A percentile compares a stretch with the other conserved stretches of the same genome.
Evolutionary conservation across 495 filamentous ascomycete species (phyloP).

Genomic region (Aspergillus ostianus): DNA sequence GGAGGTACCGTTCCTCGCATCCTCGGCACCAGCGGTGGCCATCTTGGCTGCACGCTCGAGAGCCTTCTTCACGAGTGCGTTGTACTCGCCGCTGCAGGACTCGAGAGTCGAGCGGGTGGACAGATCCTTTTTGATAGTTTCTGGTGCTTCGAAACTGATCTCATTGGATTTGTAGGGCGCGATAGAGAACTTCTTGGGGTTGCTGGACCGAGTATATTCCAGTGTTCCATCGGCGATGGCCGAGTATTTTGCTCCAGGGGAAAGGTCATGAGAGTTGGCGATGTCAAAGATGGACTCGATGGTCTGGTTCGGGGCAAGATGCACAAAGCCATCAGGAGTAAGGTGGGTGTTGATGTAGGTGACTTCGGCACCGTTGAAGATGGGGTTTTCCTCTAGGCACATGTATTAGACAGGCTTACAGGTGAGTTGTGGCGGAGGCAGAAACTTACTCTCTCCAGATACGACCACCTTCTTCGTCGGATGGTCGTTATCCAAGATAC

Average conservation of each 20-base stretch:
- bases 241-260: slow-evolving; percentile 10
- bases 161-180: slow-evolving; percentile 15
- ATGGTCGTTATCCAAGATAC: slow-evolving; percentile 13
- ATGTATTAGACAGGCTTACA: neutral
- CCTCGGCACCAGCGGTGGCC: slow-evolving; percentile 17
- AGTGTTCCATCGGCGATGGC: slow-evolving; percentile 14
- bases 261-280: slow-evolving; percentile 14
- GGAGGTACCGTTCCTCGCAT: slow-evolving; percentile 12
- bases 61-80: slow-evolving; percentile 4
- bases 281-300: slow-evolving; percentile 17
- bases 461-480: slow-evolving; percentile 20
- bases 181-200: slow-evolving; percentile 10
- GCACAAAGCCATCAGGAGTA: slow-evolving; percentile 13
- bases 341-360: slow-evolving; percentile 17
- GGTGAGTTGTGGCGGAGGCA: neutral
- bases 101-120: slow-evolving; percentile 12
- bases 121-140: neutral
- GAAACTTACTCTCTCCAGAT: slow-evolving; percentile 9
- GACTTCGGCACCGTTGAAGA: slow-evolving; percentile 15
- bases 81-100: slow-evolving; percentile 17
- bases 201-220: slow-evolving; percentile 11
- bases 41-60: slow-evolving; percentile 18
- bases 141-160: slow-evolving; percentile 12
- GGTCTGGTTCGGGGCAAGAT: slow-evolving; percentile 17
- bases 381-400: slow-evolving; percentile 6